A percentile compares a stretch with the other conserved stretches of the same genome.
Evolutionary conservation across 2,329 filamentous ascomycete genomes (phyloP).

Genomic region (Colletotrichum siamense): DNA sequence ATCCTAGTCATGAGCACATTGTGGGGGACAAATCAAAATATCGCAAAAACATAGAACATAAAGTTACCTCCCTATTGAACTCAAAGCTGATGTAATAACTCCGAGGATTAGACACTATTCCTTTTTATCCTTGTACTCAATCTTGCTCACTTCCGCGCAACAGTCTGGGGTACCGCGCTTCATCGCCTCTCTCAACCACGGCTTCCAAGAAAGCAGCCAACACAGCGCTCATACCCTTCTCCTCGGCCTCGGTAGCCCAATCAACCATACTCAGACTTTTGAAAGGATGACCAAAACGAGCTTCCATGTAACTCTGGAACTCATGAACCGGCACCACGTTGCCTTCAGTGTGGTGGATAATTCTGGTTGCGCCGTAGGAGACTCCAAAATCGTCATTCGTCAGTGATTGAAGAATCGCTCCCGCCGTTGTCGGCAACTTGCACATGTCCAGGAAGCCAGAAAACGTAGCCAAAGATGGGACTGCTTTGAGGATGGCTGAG

Average conservation of each 20-base stretch:
- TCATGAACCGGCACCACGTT: background rate
- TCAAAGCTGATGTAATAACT: background rate
- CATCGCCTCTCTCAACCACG: background rate
- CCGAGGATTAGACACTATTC: background rate
- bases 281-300: background rate
- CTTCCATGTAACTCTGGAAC: background rate
- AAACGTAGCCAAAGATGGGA: background rate
- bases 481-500: background rate
- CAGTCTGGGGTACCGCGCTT: background rate
- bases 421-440: background rate
- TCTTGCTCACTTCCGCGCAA: background rate
- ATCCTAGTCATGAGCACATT: background rate
- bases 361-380: background rate
- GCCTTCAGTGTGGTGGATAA: background rate
- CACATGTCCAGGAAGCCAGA: conserved; percentile 4
- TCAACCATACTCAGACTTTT: background rate
- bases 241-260: background rate
- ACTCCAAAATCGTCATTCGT: background rate
- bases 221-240: background rate
- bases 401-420: background rate
- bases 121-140: background rate
- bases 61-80: background rate
- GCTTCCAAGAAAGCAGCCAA: conserved; percentile 1
- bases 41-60: background rate
- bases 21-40: background rate